Base-by-base conservation (phyloP, 441 rosid species). In the Capsella rubella region DNA sequence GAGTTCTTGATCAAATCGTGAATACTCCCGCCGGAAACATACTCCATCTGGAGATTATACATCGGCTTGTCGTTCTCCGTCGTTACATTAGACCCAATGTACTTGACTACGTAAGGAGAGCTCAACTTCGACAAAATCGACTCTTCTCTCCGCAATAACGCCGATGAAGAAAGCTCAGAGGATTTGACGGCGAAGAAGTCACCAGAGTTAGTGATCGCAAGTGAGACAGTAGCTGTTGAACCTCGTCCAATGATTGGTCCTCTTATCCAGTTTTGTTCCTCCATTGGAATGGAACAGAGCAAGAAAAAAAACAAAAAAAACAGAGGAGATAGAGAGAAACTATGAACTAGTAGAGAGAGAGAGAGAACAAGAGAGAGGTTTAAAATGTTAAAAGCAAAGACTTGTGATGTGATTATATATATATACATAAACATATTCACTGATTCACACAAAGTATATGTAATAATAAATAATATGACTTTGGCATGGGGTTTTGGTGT, bases 201-300 rank as follows among this genome's bases (percentile, higher is more conserved):
- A 3, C 92, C 90, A 31, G 95, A 78, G 75, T 49, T 46, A 2
- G 78, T 59, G 62, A 86, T 82, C 72, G 95, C 97, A 31, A 94
- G 75, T 0, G 90, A 92, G 71, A 94, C 97, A 29, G 90, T 76
- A 57, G 99, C 93, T 18, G 97, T 87, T 73, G 99, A 85, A 29
- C 99, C 97, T 4, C 85, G 90, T 74, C 99, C 99, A 55, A 94
- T 80, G 73, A 78, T 46, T 18, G 89, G 93, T 16, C 99, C 99
- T 82, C 97, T 84, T 18, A 65, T 83, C 95, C 92, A 92, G 13
- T 71, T 76, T 42, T 55, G 64, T 71, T 86, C 88, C 89, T 68
- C 81, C 81, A 94, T 94, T 54, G n/a, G 4, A 21, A 21, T 21
- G 25, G 25, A 72, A 15, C 74, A 67, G 77, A 65, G 73, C 69